A percentile compares a stretch with the other conserved stretches of the same genome.
Evolutionary conservation across 352 stramenopile species (phyloP).

Genomic region (Pythium diclinum): DNA sequence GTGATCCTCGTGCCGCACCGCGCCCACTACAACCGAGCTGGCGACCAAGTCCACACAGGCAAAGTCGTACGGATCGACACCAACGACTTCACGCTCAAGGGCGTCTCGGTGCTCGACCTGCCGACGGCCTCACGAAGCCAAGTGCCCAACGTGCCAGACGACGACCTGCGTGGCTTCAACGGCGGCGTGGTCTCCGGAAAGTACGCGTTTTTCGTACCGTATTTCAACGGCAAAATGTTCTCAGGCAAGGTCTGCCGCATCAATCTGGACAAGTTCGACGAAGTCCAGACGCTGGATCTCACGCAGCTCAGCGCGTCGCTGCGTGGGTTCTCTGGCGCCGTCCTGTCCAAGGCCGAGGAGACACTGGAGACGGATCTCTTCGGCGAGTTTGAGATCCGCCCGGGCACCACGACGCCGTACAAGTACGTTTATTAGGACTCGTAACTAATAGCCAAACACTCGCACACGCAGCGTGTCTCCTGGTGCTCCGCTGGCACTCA

Average conservation of each 20-base stretch:
- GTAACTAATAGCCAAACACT: constrained; percentile 29
- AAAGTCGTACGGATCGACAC: constrained; percentile 76
- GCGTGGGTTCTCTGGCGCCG: constrained; percentile 46
- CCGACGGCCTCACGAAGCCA: constrained; percentile 51
- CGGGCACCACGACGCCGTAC: constrained; percentile 65
- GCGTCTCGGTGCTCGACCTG: constrained; percentile 58
- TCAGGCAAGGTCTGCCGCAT: constrained; percentile 75
- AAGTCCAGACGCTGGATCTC: constrained; percentile 74
- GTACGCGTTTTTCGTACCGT: constrained; percentile 79
- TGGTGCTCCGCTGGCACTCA: constrained; percentile 17
- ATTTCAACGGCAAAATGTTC: constrained; percentile 62
- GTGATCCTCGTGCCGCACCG: constrained; percentile 66
- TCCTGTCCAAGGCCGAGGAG: constrained; percentile 50
- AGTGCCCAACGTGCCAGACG: constrained; percentile 60
- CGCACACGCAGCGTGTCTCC: constrained; percentile 22
- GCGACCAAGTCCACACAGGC: constrained; percentile 39
- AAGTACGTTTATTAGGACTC: constrained; percentile 53
- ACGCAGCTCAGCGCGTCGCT: constrained; percentile 42
- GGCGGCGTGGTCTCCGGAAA: constrained; percentile 68
- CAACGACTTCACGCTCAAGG: constrained; percentile 46
- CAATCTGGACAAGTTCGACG: constrained; percentile 75
- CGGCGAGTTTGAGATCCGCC: constrained; percentile 53
- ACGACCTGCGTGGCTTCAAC: constrained; percentile 61
- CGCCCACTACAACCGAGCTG: constrained; percentile 27
- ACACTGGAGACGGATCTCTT: constrained; percentile 56